Conservation (phyloP, 257 asterid species). For the Ilex asprella region DNA sequence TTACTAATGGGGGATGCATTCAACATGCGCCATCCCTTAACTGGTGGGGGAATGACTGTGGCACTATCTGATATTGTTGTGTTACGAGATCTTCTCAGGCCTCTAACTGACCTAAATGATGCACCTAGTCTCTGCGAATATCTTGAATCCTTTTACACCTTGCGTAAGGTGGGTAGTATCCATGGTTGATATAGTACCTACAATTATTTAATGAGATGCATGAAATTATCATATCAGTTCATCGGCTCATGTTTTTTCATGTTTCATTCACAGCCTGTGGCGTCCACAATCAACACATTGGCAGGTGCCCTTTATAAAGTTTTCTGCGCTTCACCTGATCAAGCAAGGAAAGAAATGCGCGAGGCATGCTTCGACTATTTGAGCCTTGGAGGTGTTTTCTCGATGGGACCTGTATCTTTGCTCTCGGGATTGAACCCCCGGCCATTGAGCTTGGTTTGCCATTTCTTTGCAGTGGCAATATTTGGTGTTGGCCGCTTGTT, state of each 20-base stretch:
- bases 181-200: no score
- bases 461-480: conserved; percentile 55
- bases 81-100: conserved; percentile 50
- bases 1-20: conserved; percentile 64
- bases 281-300: conserved; percentile 51
- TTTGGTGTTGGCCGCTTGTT: conserved; percentile 54
- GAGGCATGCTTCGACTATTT: conserved; percentile 55
- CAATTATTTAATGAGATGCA: no score
- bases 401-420: conserved; percentile 47
- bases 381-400: conserved; percentile 54
- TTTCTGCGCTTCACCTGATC: conserved; percentile 53
- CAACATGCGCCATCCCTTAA: conserved; percentile 67
- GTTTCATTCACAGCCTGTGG: conserved; percentile 43
- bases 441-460: conserved; percentile 48
- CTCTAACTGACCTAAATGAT: conserved; percentile 37
- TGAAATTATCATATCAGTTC: background rate
- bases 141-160: conserved; percentile 54
- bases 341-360: conserved; percentile 60
- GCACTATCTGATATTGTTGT: conserved; percentile 60
- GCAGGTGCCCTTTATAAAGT: conserved; percentile 58
- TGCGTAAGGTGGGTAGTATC: conserved; percentile 39
- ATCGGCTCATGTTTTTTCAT: background rate
- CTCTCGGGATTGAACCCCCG: conserved; percentile 57
- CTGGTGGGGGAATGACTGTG: conserved; percentile 75
- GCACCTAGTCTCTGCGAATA: conserved; percentile 40